A percentile compares a stretch with the other conserved stretches of the same genome.
Evolutionary conservation across 2,329 filamentous ascomycete species (phyloP).

Genomic region (Tolypocladium amazonense): DNA sequence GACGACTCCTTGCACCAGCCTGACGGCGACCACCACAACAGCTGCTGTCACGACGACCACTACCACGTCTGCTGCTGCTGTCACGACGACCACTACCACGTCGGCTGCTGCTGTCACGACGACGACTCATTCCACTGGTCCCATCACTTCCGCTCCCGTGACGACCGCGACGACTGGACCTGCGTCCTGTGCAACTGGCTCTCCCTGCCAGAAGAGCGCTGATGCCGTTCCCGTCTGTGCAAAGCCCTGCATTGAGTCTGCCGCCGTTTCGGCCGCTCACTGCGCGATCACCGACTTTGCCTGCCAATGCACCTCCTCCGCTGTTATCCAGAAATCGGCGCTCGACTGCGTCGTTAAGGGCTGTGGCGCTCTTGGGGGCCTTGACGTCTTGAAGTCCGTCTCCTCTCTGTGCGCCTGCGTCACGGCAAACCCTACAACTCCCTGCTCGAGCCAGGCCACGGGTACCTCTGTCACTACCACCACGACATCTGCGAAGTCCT

Average conservation of each 20-base stretch:
- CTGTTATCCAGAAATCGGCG: slow-evolving; percentile 11
- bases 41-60: not conserved
- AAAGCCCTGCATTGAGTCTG: slow-evolving; percentile 13
- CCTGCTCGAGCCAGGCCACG: not conserved
- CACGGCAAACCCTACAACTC: slow-evolving; percentile 8
- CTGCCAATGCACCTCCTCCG: slow-evolving; percentile 12
- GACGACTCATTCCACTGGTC: not conserved
- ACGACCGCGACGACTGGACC: not conserved
- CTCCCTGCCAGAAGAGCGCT: slow-evolving; percentile 12
- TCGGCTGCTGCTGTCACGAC: not conserved
- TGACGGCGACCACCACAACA: not conserved
- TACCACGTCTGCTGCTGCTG: not conserved
- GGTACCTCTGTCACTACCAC: not conserved
- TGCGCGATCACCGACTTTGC: slow-evolving; percentile 12
- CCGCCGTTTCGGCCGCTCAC: slow-evolving; percentile 9
- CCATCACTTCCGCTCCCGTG: not conserved
- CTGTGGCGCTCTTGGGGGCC: slow-evolving; percentile 8
- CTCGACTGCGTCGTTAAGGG: slow-evolving; percentile 9
- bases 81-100: not conserved
- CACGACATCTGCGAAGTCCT: too few relatives aligned
- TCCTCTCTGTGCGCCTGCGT: slow-evolving; percentile 13
- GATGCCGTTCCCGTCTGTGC: slow-evolving; percentile 14
- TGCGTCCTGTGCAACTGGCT: not conserved
- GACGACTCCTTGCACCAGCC: slow-evolving; percentile 8
- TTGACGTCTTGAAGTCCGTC: slow-evolving; percentile 9